phyloP scores from a whole-genome alignment of 1,139 yeast genomes.

The Blastobotrys malaysiensis region DNA sequence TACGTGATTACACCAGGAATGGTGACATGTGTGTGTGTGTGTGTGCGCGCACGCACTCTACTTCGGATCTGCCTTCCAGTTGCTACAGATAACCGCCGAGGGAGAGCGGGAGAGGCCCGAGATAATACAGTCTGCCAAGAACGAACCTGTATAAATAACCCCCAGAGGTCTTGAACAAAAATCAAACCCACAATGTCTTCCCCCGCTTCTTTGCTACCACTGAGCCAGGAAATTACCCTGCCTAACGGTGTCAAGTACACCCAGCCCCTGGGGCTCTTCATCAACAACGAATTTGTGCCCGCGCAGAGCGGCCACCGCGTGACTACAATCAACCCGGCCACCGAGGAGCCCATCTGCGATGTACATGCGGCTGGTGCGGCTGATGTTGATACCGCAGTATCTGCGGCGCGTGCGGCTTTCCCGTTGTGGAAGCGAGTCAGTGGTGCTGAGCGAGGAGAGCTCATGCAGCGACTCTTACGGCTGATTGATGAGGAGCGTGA shows the following conservation, averaged over 20 bases:
- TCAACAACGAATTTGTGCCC: slow-evolving; percentile 70
- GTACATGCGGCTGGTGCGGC: slow-evolving; percentile 50
- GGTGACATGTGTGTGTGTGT: neutral
- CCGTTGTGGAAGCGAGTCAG: slow-evolving; percentile 44
- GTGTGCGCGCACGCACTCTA: neutral
- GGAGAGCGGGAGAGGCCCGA: neutral
- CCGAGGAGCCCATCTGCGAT: slow-evolving; percentile 48
- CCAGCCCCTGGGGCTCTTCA: slow-evolving; percentile 78
- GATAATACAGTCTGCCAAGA: too few relatives aligned
- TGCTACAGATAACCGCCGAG: neutral
- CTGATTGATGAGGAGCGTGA: slow-evolving; percentile 46
- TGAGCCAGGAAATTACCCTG: slow-evolving; percentile 36
- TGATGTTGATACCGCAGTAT: slow-evolving; percentile 57
- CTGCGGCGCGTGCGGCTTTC: slow-evolving; percentile 53
- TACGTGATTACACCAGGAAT: neutral
- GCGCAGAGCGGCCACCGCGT: slow-evolving; percentile 55
- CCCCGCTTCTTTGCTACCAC: slow-evolving; percentile 6
- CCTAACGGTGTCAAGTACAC: slow-evolving; percentile 54
- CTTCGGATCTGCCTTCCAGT: neutral
- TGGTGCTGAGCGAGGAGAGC: slow-evolving; percentile 42
- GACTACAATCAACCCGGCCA: slow-evolving; percentile 36
- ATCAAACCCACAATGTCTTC: slow-evolving; percentile 6
- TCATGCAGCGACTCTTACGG: slow-evolving; percentile 48
- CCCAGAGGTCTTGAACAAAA: neutral
- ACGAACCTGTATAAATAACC: neutral